Percentiles rank a stretch among this genome's conserved stretches.
Conservation (phyloP, 2,329 filamentous ascomycete genomes). For the Pseudofabraea citricarpa region DNA sequence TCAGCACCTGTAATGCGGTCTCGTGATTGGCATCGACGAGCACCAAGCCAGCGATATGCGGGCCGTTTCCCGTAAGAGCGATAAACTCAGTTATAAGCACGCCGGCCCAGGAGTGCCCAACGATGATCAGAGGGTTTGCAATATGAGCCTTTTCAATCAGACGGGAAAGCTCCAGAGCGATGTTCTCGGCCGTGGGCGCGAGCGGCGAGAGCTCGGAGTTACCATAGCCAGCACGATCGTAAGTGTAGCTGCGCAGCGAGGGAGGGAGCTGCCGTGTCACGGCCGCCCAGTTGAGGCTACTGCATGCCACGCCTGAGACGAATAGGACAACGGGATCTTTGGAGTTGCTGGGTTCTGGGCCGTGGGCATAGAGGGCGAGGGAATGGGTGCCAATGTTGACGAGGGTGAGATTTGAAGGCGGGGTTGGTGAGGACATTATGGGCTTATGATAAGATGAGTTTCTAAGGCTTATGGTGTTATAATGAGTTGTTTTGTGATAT, state of each 20-base stretch:
- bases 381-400: constrained; percentile 15
- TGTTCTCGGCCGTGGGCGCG: constrained; percentile 11
- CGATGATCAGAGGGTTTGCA: constrained; percentile 9
- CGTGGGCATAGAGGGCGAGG: constrained; percentile 12
- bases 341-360: constrained; percentile 5
- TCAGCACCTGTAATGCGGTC: constrained; percentile 11
- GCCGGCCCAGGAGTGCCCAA: constrained; percentile 17
- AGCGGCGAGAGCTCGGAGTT: constrained; percentile 9
- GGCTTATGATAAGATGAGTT: too few species aligned
- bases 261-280: constrained; percentile 9
- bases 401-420: too few species aligned
- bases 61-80: constrained; percentile 1
- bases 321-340: constrained; percentile 7
- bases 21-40: constrained; percentile 17
- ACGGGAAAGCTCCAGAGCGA: constrained; percentile 13
- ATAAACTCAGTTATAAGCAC: constrained; percentile 11
- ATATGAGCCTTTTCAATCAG: constrained; percentile 11
- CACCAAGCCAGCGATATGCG: constrained; percentile 13
- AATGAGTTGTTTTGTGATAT: too few species aligned
- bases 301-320: constrained; percentile 8
- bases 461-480: too few species aligned
- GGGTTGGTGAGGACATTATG: too few species aligned
- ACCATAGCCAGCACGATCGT: constrained; percentile 15
- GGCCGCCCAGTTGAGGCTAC: constrained; percentile 8
- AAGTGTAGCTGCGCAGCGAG: constrained; percentile 9